phyloP scores from a whole-genome alignment of 345 rosid species.

The Eucalyptus erythrocorys region DNA sequence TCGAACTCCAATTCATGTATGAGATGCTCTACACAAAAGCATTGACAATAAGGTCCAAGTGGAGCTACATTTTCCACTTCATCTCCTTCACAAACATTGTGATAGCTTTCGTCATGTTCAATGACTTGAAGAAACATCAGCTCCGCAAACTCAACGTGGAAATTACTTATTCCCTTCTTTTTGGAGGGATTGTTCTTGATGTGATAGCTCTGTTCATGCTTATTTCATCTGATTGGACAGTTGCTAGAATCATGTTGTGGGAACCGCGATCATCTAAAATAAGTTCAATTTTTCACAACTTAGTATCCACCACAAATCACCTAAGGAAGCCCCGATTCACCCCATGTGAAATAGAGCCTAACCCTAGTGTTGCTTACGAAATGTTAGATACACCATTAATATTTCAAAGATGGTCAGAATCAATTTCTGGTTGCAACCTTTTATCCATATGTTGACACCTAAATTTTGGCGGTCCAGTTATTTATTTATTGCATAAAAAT shows the following conservation, averaged over 20 bases:
- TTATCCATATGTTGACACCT: too few relatives aligned
- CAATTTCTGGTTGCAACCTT: background rate
- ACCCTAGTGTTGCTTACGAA: fast-evolving
- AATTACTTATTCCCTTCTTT: background rate
- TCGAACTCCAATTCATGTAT: background rate
- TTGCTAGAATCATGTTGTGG: background rate
- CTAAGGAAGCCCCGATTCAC: background rate
- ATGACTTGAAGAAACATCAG: background rate
- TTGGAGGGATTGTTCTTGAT: background rate
- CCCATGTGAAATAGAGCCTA: background rate
- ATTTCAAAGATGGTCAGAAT: background rate
- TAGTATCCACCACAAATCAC: fast-evolving
- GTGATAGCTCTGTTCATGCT: background rate
- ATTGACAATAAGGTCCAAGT: fast-evolving
- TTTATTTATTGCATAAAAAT: too few relatives aligned
- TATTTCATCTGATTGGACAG: fast-evolving
- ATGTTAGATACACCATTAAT: too few relatives aligned
- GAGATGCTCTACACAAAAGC: background rate
- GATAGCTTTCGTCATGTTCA: background rate
- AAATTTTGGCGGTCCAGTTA: too few relatives aligned
- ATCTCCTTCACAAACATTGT: fast-evolving
- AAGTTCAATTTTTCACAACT: fast-evolving
- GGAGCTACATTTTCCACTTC: background rate
- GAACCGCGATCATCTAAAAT: fast-evolving
- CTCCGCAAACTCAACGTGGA: fast-evolving